Conservation (phyloP, 163 green algal genomes). For the Scenedesmus sp. region DNA sequence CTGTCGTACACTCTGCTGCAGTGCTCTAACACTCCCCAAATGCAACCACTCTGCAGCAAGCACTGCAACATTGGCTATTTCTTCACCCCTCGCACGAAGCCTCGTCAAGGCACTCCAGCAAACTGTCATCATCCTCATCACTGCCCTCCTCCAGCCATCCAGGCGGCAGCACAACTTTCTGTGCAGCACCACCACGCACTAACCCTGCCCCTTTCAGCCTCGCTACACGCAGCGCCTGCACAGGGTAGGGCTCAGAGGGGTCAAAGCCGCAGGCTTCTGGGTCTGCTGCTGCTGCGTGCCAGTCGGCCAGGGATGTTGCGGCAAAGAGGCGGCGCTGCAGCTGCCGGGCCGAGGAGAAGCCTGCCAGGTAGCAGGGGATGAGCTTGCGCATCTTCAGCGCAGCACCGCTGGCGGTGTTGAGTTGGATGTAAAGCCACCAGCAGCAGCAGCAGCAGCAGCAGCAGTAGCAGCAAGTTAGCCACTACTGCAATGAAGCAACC, state of each 20-base stretch:
- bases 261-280: conserved; percentile 41
- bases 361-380: conserved; percentile 61
- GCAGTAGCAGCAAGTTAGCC: background rate
- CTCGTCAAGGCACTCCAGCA: conserved; percentile 32
- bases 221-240: conserved; percentile 26
- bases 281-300: conserved; percentile 44
- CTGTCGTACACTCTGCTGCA: too few relatives aligned
- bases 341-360: conserved; percentile 33
- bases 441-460: background rate
- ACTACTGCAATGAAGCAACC: too few relatives aligned
- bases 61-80: background rate
- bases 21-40: too few relatives aligned
- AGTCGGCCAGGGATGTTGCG: conserved; percentile 46
- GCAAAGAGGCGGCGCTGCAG: conserved; percentile 52
- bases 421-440: background rate
- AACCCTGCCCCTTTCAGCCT: conserved; percentile 58
- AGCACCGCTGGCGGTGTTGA: conserved; percentile 27
- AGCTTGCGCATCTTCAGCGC: conserved; percentile 65
- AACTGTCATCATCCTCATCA: conserved; percentile 11
- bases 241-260: conserved; percentile 48
- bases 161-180: conserved; percentile 56
- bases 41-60: too few relatives aligned
- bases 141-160: conserved; percentile 51
- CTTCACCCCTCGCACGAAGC: conserved; percentile 55
- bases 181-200: background rate